A percentile compares a stretch with the other conserved stretches of the same genome.
These are phyloP conservation scores for Plasmodium adleri DNA, from an alignment of 169 alveolate species.

Conservation along the genomic window DNA sequence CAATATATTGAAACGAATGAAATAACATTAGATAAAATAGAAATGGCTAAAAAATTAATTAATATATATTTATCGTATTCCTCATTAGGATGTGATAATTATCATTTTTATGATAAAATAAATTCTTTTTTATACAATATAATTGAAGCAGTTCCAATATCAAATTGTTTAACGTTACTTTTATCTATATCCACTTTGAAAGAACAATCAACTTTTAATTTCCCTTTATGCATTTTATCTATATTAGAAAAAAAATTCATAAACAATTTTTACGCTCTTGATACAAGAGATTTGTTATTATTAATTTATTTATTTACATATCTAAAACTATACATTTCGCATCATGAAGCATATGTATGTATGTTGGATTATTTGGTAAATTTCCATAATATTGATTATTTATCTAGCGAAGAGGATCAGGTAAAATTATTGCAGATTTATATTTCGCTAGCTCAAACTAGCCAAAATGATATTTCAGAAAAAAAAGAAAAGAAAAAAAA, in stretches of 20 bases:
- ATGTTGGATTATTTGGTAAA: constrained; percentile 49
- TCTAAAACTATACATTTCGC: constrained; percentile 37
- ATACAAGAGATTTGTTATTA: constrained; percentile 38
- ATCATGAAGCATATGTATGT: constrained; percentile 12
- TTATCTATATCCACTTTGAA: constrained; percentile 33
- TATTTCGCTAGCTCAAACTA: constrained; percentile 8
- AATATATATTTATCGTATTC: constrained; percentile 51
- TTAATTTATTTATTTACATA: constrained; percentile 58
- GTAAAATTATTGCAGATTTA: constrained; percentile 58
- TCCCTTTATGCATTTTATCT: constrained; percentile 68
- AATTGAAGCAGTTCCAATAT: constrained; percentile 13
- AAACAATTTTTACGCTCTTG: constrained; percentile 45
- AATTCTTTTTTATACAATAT: constrained; percentile 39
- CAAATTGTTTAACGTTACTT: constrained; percentile 42
- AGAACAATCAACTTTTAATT: constrained; percentile 39
- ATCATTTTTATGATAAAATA: constrained; percentile 57
- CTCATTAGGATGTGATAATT: constrained; percentile 38
- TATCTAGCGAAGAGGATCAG: constrained; percentile 19
- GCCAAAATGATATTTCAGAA: not conserved
- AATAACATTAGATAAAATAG: constrained; percentile 2
- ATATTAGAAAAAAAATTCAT: constrained; percentile 39
- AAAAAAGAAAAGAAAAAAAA: not conserved
- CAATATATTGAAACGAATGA: not conserved
- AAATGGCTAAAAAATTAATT: constrained; percentile 46
- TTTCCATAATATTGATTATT: constrained; percentile 4